Conservation (phyloP, 805 yeast species). For the Wickerhamiella australiensis region DNA sequence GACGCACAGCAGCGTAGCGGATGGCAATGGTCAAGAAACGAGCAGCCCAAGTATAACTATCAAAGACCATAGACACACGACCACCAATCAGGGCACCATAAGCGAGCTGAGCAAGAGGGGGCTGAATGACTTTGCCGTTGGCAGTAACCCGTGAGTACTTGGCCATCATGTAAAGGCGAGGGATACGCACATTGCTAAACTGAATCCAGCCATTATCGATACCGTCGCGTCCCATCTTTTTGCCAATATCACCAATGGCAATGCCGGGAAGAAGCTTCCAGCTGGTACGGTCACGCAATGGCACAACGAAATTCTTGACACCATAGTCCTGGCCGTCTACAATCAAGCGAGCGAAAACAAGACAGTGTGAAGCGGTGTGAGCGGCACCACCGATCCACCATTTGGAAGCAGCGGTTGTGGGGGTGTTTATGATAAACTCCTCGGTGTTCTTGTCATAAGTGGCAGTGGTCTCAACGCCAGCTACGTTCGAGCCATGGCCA, state of each 20-base stretch:
- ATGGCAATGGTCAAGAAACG: constrained; percentile 73
- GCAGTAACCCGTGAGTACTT: constrained; percentile 60
- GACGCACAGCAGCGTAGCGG: constrained; percentile 79
- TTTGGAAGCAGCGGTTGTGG: constrained; percentile 84
- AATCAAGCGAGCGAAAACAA: constrained; percentile 73
- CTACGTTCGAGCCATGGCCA: constrained; percentile 90
- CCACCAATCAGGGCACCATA: constrained; percentile 83
- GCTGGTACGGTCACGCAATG: constrained; percentile 55
- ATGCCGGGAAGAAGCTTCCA: constrained; percentile 71
- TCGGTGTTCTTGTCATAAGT: constrained; percentile 54
- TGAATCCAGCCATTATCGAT: constrained; percentile 97
- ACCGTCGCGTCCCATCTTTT: constrained; percentile 93
- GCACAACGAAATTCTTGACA: constrained; percentile 84
- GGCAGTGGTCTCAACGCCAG: constrained; percentile 87
- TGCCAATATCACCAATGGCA: constrained; percentile 81
- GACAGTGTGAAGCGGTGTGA: constrained; percentile 78
- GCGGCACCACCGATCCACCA: constrained; percentile 99
- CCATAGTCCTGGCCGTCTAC: constrained; percentile 81
- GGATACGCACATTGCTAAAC: constrained; percentile 70
- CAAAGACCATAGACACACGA: constrained; percentile 79
- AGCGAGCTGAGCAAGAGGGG: constrained; percentile 79
- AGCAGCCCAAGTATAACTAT: constrained; percentile 69
- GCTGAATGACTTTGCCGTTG: constrained; percentile 60
- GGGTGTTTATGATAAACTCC: constrained; percentile 68
- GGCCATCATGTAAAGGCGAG: constrained; percentile 70